Base-by-base conservation (phyloP, 495 filamentous ascomycete species). In the Penicillium roqueforti region DNA sequence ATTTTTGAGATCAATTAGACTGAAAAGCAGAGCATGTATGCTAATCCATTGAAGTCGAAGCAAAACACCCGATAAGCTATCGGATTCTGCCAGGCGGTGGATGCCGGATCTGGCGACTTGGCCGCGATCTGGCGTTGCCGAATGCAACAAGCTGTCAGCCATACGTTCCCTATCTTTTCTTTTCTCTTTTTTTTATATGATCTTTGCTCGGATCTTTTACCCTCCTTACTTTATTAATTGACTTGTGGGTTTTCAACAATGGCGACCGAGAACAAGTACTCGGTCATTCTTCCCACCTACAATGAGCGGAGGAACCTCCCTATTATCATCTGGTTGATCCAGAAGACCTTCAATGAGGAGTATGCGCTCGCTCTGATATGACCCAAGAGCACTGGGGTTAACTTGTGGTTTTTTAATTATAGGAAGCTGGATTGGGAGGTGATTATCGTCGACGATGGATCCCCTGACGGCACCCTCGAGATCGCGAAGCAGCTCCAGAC, bases 341-440 rank as follows among this genome's bases (percentile, higher is more conserved):
- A 92, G 72, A 83, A 81, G 68, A 96, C 86, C 54, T 97, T 98
- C 74, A 87, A 83, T 39, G 84, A 95, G 67, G 80, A 92, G 74
- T 75, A 51, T 55, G 59, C 13, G 26, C 25, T 6, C 1, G 25
- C 4, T 22, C 40, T 32, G 10, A 29, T 25, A 0, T 1, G 10
- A 18, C 0, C 23, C 3, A 14, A 6, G 22, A 6, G 25, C 14
- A 1, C 6, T 4, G 14, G 3, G 9, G n/a, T 47, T 59, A 28
- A 61, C 36, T 9, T 44, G 0, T 11, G 11, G 11, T 11, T 16
- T 18, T 54, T 41, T 40, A 38, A 3, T 9, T 39, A 37, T 60
- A 96, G 90, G 60, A 87, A 92, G n/a, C 82, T 98, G 65, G 85
- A 96, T 69, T 98, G 91, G 89, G 93, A 98, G 78, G 78, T 98